phyloP scores from a whole-genome alignment of 2,329 filamentous ascomycete genomes.

The Diaporthe vexans region DNA sequence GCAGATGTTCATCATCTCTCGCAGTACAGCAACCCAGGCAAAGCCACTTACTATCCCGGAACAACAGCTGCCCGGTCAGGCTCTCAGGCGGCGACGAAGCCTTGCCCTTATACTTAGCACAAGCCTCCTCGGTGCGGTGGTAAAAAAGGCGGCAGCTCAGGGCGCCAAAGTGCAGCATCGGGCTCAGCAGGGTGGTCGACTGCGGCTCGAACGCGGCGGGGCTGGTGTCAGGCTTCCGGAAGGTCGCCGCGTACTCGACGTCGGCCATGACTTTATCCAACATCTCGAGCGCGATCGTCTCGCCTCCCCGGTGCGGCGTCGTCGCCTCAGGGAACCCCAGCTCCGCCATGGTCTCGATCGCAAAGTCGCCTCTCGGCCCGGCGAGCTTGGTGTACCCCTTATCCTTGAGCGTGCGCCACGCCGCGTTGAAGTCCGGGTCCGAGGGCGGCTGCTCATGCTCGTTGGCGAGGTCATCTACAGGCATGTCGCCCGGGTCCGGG shows the following conservation, averaged over 20 bases:
- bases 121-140: constrained; percentile 76
- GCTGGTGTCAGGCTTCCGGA: constrained; percentile 82
- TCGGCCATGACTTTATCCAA: constrained; percentile 73
- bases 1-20: neutral
- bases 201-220: constrained; percentile 81
- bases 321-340: constrained; percentile 76
- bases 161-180: constrained; percentile 81
- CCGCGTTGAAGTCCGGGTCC: constrained; percentile 72
- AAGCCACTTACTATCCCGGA: constrained; percentile 71
- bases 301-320: constrained; percentile 79
- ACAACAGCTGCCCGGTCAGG: constrained; percentile 79
- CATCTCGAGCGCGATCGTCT: constrained; percentile 71
- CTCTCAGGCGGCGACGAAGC: constrained; percentile 76
- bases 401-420: constrained; percentile 66
- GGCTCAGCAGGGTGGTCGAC: constrained; percentile 80
- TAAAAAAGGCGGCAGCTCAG: constrained; percentile 80
- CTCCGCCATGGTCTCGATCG: constrained; percentile 78
- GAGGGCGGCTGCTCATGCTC: constrained; percentile 55
- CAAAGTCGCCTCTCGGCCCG: constrained; percentile 78
- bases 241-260: constrained; percentile 77
- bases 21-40: neutral
- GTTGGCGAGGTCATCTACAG: constrained; percentile 70
- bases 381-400: constrained; percentile 72
- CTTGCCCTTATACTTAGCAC: constrained; percentile 67
- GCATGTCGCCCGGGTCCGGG: constrained; percentile 75